phyloP scores from a whole-genome alignment of 495 filamentous ascomycete genomes.

The Thozetella sp. region DNA sequence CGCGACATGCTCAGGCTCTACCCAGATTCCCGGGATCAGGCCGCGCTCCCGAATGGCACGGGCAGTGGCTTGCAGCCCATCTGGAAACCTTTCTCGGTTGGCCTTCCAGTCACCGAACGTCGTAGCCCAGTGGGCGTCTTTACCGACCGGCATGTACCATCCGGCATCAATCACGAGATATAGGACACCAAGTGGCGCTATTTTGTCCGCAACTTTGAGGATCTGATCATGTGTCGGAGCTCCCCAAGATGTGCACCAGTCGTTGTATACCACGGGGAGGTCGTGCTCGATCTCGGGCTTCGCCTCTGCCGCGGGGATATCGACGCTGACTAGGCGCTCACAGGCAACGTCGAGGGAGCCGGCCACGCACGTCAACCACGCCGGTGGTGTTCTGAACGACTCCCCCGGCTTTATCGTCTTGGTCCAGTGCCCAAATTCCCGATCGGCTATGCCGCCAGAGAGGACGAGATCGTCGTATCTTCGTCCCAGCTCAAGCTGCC shows the following conservation, averaged over 20 bases:
- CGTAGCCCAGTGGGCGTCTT: constrained; percentile 6
- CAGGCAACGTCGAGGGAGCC: constrained; percentile 5
- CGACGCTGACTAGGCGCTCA: constrained; percentile 7
- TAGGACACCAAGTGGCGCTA: constrained; percentile 6
- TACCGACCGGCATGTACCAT: constrained; percentile 6
- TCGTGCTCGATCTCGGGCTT: constrained; percentile 4
- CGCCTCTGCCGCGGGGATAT: constrained; percentile 4
- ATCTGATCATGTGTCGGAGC: constrained; percentile 3
- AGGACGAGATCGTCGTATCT: constrained; percentile 6
- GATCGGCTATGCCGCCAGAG: constrained; percentile 3
- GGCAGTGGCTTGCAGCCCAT: constrained; percentile 1
- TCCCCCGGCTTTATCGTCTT: constrained; percentile 4
- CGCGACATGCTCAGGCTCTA: constrained; percentile 8
- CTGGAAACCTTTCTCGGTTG: neutral
- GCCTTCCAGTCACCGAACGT: constrained; percentile 5
- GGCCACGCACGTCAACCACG: constrained; percentile 6
- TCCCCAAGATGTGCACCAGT: constrained; percentile 5
- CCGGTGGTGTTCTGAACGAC: constrained; percentile 5
- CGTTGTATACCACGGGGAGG: constrained; percentile 7
- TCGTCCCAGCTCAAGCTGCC: constrained; percentile 5
- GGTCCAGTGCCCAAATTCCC: constrained; percentile 6
- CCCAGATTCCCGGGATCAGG: constrained; percentile 5
- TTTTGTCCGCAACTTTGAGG: constrained; percentile 3
- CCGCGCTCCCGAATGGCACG: constrained; percentile 3
- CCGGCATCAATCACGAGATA: constrained; percentile 5